Evolutionary conservation across 441 rosid genomes (phyloP), one percentile per base, ranked within the genome.

Genomic region (Populus hybrid): DNA sequence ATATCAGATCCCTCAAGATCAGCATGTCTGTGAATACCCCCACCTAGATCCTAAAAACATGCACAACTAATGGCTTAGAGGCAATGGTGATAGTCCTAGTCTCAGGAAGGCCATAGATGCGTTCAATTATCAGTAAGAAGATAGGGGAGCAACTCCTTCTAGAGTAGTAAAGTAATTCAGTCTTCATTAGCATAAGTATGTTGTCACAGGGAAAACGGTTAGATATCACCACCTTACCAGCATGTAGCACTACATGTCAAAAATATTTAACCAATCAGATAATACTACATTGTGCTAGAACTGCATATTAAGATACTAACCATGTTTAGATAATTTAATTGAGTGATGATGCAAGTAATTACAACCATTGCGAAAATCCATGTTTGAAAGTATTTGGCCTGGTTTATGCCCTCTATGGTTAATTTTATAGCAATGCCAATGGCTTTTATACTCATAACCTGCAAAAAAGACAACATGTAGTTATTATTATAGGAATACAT

Each of bases 361-460:
- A 94, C 91, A 82, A 93, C 93, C 92, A 90, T 92, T 8, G 89
- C 85, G 85, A 95, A 95, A 75, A 92, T 82, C 98, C 99, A 95
- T 4, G 99, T 90, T 83, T 91, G 93, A 67, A 86, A 87, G 81
- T 88, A 87, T 71, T 77, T 83, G 24, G 90, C 91, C 86, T 95
- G 99, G 83, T 89, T 91, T 70, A 81, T 82, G 73, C 99, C 99
- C 72, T 89, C 94, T 77, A 92, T n/a, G 57, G 98, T 92, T 78
- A 94, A 82, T 76, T 94, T 86, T 80, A 94, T 90, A 3, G 98
- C 99, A 83, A 94, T 94, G 53, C 98, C 99, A 68, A 93, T 86
- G 42, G 99, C 99, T 86, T 95, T 95, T 71, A 95, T 82, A 79
- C 99, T 92, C 99, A 95, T 95, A 68, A 95, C 99, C 98, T 95